These are phyloP conservation scores for Cucurbita pepo DNA, from an alignment of 306 rosid species.

Conservation along the genomic window DNA sequence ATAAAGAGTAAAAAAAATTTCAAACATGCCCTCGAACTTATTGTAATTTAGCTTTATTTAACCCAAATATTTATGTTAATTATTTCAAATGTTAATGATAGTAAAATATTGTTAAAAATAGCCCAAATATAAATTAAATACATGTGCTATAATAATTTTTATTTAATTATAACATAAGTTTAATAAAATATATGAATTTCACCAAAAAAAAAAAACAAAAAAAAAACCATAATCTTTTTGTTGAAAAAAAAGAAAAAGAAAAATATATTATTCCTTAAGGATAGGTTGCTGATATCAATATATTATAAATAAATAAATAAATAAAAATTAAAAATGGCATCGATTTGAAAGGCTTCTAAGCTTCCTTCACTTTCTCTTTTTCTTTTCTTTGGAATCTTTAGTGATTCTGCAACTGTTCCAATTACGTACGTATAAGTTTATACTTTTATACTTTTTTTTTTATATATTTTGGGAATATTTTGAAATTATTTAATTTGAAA, in stretches of 20 bases:
- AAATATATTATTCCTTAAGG: neutral
- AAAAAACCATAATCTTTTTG: neutral
- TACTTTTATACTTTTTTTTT: neutral
- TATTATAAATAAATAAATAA: neutral
- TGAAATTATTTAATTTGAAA: neutral
- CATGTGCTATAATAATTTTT: too few species aligned
- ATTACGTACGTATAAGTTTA: conserved; percentile 1
- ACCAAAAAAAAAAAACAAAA: too few species aligned
- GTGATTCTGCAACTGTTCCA: neutral
- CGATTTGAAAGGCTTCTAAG: neutral
- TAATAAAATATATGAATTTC: neutral
- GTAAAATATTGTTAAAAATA: too few species aligned
- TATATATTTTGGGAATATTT: neutral
- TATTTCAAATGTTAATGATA: too few species aligned
- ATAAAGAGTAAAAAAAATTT: too few species aligned
- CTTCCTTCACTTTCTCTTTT: neutral
- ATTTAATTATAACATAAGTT: neutral
- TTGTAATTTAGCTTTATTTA: too few species aligned
- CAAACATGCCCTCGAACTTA: too few species aligned
- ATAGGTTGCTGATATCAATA: conserved; percentile 1
- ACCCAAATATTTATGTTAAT: too few species aligned
- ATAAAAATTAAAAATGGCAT: neutral
- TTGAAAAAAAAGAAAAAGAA: neutral
- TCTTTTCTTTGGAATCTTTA: neutral
- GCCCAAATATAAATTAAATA: too few species aligned